Evolutionary conservation across 2,329 filamentous ascomycete species (phyloP).

Genomic region (Calonectria crousiana): DNA sequence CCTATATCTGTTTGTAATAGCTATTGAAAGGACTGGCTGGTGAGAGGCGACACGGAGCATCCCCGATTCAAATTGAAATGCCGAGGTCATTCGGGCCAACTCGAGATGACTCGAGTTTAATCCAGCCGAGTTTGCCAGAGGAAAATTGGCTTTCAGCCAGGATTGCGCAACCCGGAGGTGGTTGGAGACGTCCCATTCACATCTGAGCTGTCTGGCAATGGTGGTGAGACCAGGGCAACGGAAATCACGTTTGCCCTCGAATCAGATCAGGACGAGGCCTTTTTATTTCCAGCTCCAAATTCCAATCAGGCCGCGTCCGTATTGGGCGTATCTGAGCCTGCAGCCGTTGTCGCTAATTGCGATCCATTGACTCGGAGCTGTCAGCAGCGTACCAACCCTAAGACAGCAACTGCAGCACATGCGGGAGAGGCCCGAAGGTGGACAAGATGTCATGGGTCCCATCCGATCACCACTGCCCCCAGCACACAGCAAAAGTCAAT

Average conservation of each 20-base stretch:
- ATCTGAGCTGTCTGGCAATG: neutral
- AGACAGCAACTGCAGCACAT: neutral
- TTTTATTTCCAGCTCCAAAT: neutral
- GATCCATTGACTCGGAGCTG: slow-evolving; percentile 17
- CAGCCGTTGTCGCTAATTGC: neutral
- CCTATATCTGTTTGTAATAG: slow-evolving; percentile 21
- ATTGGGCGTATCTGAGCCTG: neutral
- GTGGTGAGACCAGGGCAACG: neutral
- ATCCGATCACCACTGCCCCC: slow-evolving; percentile 3
- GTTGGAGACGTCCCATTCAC: neutral
- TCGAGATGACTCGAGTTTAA: slow-evolving; percentile 24
- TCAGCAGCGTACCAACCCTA: slow-evolving; percentile 1
- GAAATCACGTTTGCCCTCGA: too few relatives aligned
- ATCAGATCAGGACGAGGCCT: neutral
- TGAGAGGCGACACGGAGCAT: neutral
- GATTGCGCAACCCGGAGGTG: neutral
- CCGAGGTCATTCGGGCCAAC: neutral
- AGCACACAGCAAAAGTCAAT: slow-evolving; percentile 3
- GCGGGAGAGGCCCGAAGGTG: neutral
- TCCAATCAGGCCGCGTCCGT: neutral
- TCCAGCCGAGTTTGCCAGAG: slow-evolving; percentile 13
- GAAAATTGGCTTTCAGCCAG: slow-evolving; percentile 1
- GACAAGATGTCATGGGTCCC: slow-evolving; percentile 1
- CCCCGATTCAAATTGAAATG: neutral
- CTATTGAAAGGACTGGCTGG: slow-evolving; percentile 17